These are phyloP conservation scores for Drechslerella dactyloides DNA, from an alignment of 2,329 filamentous ascomycete genomes.

Conservation along the genomic window DNA sequence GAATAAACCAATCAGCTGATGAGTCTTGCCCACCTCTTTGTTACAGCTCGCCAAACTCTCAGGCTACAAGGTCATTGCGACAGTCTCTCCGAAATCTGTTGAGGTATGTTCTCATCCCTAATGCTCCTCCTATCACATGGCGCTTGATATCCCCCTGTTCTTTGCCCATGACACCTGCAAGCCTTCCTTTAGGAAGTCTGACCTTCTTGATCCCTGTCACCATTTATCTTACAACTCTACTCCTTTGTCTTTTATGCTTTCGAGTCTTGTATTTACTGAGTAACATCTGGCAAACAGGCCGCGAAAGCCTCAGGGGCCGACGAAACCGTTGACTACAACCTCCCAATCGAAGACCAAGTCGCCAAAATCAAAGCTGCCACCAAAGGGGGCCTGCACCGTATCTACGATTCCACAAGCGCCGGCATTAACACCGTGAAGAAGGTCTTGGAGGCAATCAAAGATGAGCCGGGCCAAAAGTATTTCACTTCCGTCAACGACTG, in stretches of 20 bases:
- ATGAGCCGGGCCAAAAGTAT: slow-evolving; percentile 31
- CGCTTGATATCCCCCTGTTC: slow-evolving; percentile 4
- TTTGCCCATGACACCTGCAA: not conserved
- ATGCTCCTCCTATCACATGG: not conserved
- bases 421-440: slow-evolving; percentile 18
- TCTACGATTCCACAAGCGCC: slow-evolving; percentile 34
- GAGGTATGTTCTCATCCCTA: slow-evolving; percentile 16
- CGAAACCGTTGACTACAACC: slow-evolving; percentile 45
- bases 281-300: slow-evolving; percentile 10
- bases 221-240: not conserved
- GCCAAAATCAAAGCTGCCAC: slow-evolving; percentile 33
- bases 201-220: too few species aligned
- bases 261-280: not conserved
- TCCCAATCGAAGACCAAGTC: slow-evolving; percentile 22
- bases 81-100: slow-evolving; percentile 30
- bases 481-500: slow-evolving; percentile 43
- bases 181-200: too few species aligned
- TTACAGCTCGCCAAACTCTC: slow-evolving; percentile 44
- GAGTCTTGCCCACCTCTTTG: not conserved
- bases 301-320: slow-evolving; percentile 29
- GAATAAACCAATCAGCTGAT: not conserved
- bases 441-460: slow-evolving; percentile 27
- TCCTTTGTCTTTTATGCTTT: not conserved
- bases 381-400: slow-evolving; percentile 31
- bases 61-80: slow-evolving; percentile 46